phyloP scores from a whole-genome alignment of 1,284 basidiomycete species.

The Microbotryum saponariae region DNA sequence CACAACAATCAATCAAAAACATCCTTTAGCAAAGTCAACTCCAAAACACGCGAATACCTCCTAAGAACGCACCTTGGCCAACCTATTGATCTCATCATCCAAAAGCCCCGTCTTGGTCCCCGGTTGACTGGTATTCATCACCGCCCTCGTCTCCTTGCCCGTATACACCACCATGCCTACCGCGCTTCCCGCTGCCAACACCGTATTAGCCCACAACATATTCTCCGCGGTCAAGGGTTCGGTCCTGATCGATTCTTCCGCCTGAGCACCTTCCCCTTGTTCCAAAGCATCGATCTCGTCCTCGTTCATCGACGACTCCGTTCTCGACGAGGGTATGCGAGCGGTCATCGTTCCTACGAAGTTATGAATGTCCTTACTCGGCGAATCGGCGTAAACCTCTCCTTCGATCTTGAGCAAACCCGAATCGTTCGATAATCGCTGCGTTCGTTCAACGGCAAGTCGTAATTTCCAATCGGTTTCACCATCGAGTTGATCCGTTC shows the following conservation, averaged over 20 bases:
- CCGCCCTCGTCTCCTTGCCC: slow-evolving; percentile 86
- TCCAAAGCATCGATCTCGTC: slow-evolving; percentile 1
- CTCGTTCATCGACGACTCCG: slow-evolving; percentile 17
- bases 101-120: slow-evolving; percentile 88
- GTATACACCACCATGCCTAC: slow-evolving; percentile 92
- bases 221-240: slow-evolving; percentile 87
- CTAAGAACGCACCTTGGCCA: slow-evolving; percentile 67
- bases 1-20: neutral
- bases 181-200: slow-evolving; percentile 87
- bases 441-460: slow-evolving; percentile 76
- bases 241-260: slow-evolving; percentile 40
- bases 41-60: too few species aligned
- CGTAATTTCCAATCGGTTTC: slow-evolving; percentile 99
- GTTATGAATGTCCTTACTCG: slow-evolving; percentile 92
- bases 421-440: slow-evolving; percentile 59
- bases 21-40: too few species aligned
- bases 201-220: slow-evolving; percentile 94
- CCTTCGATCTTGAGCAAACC: slow-evolving; percentile 68
- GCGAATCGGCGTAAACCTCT: slow-evolving; percentile 83
- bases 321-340: slow-evolving; percentile 38
- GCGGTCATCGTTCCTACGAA: slow-evolving; percentile 88
- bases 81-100: slow-evolving; percentile 88
- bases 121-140: slow-evolving; percentile 98
- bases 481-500: slow-evolving; percentile 96
- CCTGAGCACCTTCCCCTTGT: slow-evolving; percentile 4